Base-by-base conservation (phyloP, 306 rosid species). In the Trifolium dubium region DNA sequence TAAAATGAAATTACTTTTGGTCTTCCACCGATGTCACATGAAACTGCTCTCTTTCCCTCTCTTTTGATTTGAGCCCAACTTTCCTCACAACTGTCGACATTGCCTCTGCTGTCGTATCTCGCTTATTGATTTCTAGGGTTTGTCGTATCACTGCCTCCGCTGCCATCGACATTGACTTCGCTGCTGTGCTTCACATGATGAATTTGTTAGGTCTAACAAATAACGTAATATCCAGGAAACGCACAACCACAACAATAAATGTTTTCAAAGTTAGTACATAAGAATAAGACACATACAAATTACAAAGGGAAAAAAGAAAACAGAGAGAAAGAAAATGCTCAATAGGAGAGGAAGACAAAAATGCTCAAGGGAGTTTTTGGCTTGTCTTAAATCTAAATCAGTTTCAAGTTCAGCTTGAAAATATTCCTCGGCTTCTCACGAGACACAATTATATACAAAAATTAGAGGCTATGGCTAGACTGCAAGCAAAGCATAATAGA, bases 391-490 rank as follows among this genome's bases (percentile, higher is more conserved):
- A 40, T 72, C 8, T 10, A 41, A 43, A 59, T 10, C 1, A 41
- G 41, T 13, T 56, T 39, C 66, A 39, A 37, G 18, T 37, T 12
- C 37, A 28, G 31, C 5, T 41, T 67, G 46, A 56, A 64, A 69
- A 13, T 2, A 47, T 50, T 34, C 72, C 39, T 37, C 39, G 10
- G 34, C 46, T 35, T 73, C 32, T 37, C 31, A 9, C 8, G 34
- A 15, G 73, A 73, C 29, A 44, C 18, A 74, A 74, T n/a, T 15
- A 65, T 8, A 12, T 6, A 73, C 18, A 46, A 72, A 71, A 53
- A 1, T 35, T 29, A 47, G 41, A 40, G 29, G 46, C 43, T 55
- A 29, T 10, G 47, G 49, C 35, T 53, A 51, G 64, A 58, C 13
- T 34, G 59, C 2, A 6, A 60, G 65, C 19, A 60, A 23, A 60